Conservation (phyloP, 345 rosid species). For the Erysimum cheiranthoides region DNA sequence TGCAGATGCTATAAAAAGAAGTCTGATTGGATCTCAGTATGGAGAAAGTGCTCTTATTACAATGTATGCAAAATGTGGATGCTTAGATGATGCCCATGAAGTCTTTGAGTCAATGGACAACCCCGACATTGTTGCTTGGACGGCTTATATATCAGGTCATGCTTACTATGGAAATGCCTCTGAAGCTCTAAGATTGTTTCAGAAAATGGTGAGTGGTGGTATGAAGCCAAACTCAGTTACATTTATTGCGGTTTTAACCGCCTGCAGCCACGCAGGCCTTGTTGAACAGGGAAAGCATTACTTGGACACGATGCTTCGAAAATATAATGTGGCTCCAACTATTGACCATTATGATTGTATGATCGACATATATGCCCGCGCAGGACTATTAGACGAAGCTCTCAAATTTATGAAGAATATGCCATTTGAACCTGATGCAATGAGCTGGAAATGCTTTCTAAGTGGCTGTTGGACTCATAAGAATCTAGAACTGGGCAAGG, state of each 20-base stretch:
- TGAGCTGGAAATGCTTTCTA: constrained; percentile 79
- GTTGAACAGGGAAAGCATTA: constrained; percentile 56
- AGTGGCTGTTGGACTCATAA: constrained; percentile 77
- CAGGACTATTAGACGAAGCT: constrained; percentile 66
- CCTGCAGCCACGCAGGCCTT: constrained; percentile 79
- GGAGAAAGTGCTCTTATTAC: constrained; percentile 76
- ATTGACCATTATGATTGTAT: constrained; percentile 74
- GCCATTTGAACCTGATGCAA: constrained; percentile 67
- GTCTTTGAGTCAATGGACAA: constrained; percentile 61
- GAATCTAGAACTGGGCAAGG: constrained; percentile 68
- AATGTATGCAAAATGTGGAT: constrained; percentile 77
- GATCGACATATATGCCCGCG: constrained; percentile 71
- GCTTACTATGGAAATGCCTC: constrained; percentile 74
- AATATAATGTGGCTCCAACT: constrained; percentile 60
- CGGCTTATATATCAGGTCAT: constrained; percentile 70
- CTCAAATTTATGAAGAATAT: constrained; percentile 54
- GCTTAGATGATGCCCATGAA: constrained; percentile 59
- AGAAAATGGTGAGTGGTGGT: constrained; percentile 55
- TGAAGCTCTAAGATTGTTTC: constrained; percentile 65
- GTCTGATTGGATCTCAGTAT: constrained; percentile 55
- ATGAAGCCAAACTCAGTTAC: constrained; percentile 71
- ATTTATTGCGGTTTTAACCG: constrained; percentile 69
- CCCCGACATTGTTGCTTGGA: constrained; percentile 83
- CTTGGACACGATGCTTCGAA: constrained; percentile 56
- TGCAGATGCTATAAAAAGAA: constrained; percentile 76